These are phyloP conservation scores for Xylaria sp. DNA, from an alignment of 495 filamentous ascomycete genomes.

Conservation along the genomic window DNA sequence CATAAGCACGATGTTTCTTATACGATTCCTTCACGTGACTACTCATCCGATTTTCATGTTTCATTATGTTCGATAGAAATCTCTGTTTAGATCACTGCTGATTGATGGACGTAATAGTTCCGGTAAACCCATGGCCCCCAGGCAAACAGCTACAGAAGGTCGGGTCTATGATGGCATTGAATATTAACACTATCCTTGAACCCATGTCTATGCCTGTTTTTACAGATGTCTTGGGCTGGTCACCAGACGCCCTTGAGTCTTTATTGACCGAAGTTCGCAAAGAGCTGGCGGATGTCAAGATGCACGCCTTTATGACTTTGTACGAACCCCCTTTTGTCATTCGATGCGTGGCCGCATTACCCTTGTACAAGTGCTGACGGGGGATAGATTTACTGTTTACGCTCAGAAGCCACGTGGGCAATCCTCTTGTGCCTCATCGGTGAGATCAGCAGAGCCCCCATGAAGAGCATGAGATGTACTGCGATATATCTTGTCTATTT, in stretches of 20 bases:
- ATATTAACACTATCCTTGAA: conserved; percentile 22
- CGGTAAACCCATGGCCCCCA: conserved; percentile 25
- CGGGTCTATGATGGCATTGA: conserved; percentile 22
- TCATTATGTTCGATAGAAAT: not conserved
- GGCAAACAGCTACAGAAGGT: conserved; percentile 21
- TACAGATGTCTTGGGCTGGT: conserved; percentile 22
- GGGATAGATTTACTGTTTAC: conserved; percentile 18
- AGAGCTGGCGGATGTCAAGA: conserved; percentile 17
- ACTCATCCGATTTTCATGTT: not conserved
- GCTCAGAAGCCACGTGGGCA: conserved; percentile 25
- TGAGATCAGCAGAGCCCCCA: conserved; percentile 8
- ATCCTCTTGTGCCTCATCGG: conserved; percentile 13
- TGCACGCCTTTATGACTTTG: conserved; percentile 27
- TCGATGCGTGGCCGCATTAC: not conserved
- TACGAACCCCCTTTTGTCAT: not conserved
- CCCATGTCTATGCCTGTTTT: conserved; percentile 25
- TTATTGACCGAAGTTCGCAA: conserved; percentile 23
- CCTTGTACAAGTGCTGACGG: conserved; percentile 3
- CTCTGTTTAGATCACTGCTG: not conserved
- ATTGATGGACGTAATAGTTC: conserved; percentile 12
- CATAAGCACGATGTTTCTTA: not conserved
- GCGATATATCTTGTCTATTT: not conserved
- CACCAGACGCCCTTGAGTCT: conserved; percentile 16
- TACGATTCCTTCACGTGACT: not conserved
- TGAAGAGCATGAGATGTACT: not conserved